Evolutionary conservation across 148 eudicot species (phyloP).

Genomic region (Rheum nobile): DNA sequence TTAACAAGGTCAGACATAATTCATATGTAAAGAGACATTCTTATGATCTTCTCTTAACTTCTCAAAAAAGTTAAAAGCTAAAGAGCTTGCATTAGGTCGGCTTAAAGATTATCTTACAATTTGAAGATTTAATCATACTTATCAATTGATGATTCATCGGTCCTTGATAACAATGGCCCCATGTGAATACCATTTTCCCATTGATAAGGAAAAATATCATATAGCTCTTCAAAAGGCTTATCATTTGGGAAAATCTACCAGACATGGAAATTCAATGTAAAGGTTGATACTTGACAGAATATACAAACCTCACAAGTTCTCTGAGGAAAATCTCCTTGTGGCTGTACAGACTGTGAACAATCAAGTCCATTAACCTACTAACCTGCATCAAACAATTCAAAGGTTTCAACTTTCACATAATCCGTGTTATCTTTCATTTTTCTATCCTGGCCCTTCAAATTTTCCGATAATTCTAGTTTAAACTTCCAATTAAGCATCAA

Average conservation of each 20-base stretch:
- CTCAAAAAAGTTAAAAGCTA: background rate
- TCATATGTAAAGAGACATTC: background rate
- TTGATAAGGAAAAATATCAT: background rate
- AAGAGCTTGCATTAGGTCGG: background rate
- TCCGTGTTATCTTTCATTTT: background rate
- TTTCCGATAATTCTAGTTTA: background rate
- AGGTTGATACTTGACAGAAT: background rate
- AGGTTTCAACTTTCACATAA: background rate
- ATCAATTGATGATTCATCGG: background rate
- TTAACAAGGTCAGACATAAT: background rate
- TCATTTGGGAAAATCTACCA: background rate
- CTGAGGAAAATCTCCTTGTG: slow-evolving; percentile 96
- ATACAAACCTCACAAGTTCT: slow-evolving; percentile 79
- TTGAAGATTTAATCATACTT: background rate
- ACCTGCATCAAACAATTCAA: slow-evolving; percentile 45
- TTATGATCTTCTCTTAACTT: background rate
- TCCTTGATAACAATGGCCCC: background rate
- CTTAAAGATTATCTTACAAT: background rate
- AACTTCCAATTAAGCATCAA: background rate
- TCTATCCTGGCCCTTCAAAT: background rate
- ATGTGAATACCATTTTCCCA: background rate
- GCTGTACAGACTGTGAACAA: slow-evolving; percentile 93
- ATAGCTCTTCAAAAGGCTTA: background rate
- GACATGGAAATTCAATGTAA: background rate
- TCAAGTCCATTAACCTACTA: slow-evolving; percentile 81